phyloP scores from a whole-genome alignment of 305 asterid species.

The Solanum hybrid region DNA sequence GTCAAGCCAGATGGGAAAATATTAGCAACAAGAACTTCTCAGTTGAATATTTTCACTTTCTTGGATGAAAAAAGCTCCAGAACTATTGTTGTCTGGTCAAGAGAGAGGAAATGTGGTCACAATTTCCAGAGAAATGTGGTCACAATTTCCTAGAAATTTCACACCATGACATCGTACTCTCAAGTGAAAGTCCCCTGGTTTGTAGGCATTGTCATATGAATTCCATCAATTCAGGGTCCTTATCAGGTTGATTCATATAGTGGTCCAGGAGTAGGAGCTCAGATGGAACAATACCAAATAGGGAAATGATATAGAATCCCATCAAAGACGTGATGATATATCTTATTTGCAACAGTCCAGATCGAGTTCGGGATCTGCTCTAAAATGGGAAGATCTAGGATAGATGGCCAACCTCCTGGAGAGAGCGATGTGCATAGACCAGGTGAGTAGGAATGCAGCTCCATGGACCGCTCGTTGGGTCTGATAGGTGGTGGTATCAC shows the following conservation, averaged over 20 bases:
- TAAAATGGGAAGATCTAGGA: neutral
- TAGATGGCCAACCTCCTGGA: neutral
- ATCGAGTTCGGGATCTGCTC: neutral
- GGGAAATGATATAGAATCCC: too few relatives aligned
- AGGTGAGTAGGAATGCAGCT: neutral
- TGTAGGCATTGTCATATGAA: neutral
- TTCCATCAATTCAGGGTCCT: neutral
- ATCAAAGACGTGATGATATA: too few relatives aligned
- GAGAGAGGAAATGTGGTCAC: too few relatives aligned
- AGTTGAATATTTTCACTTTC: constrained; percentile 58
- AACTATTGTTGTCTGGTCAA: neutral
- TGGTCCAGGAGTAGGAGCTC: neutral
- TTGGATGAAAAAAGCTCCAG: constrained; percentile 59
- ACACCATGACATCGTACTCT: neutral
- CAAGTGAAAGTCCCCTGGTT: too few relatives aligned
- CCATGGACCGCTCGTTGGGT: too few relatives aligned
- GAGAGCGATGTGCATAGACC: too few relatives aligned
- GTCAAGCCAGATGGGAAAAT: constrained; percentile 53
- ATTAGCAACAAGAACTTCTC: constrained; percentile 73
- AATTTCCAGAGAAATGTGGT: too few relatives aligned
- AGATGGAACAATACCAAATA: neutral
- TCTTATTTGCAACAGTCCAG: neutral
- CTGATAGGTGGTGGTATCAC: too few relatives aligned
- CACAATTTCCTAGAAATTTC: too few relatives aligned
- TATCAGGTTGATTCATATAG: neutral